Conservation (phyloP, 2,329 filamentous ascomycete species). For the Alternaria triticina region DNA sequence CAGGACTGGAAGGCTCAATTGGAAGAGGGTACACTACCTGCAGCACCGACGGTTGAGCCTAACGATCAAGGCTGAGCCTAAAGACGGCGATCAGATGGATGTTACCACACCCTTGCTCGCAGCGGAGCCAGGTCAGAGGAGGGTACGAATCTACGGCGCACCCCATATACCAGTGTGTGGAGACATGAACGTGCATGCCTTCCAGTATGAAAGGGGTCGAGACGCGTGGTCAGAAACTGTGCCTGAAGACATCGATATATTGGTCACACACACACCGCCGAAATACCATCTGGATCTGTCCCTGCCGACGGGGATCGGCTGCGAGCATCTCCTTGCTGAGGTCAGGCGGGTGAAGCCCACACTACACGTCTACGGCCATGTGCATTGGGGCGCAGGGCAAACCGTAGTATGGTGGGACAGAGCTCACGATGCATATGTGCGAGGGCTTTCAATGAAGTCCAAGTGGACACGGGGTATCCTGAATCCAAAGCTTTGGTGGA, state of each 20-base stretch:
- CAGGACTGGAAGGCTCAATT: constrained; percentile 63
- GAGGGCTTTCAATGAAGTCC: constrained; percentile 57
- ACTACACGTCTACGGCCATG: constrained; percentile 84
- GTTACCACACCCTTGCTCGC: constrained; percentile 30
- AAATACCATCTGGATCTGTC: constrained; percentile 71
- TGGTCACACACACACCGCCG: constrained; percentile 83
- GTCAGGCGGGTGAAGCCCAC: constrained; percentile 75
- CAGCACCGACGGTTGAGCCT: constrained; percentile 71
- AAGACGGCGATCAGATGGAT: constrained; percentile 1
- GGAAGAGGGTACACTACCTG: constrained; percentile 76
- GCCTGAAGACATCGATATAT: constrained; percentile 74
- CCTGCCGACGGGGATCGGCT: constrained; percentile 68
- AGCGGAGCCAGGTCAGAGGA: constrained; percentile 48
- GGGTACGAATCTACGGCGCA: constrained; percentile 77
- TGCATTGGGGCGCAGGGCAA: constrained; percentile 76
- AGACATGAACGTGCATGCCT: constrained; percentile 70
- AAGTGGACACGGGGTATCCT: constrained; percentile 48
- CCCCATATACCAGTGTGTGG: constrained; percentile 81
- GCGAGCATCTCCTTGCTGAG: constrained; percentile 72
- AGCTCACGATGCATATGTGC: constrained; percentile 73
- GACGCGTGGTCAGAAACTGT: constrained; percentile 77
- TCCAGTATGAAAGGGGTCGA: constrained; percentile 71
- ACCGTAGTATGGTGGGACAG: constrained; percentile 77
- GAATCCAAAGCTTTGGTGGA: constrained; percentile 56
- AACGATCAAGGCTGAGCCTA: constrained; percentile 48